phyloP scores from a whole-genome alignment of 345 rosid genomes.

The Brassica juncea region DNA sequence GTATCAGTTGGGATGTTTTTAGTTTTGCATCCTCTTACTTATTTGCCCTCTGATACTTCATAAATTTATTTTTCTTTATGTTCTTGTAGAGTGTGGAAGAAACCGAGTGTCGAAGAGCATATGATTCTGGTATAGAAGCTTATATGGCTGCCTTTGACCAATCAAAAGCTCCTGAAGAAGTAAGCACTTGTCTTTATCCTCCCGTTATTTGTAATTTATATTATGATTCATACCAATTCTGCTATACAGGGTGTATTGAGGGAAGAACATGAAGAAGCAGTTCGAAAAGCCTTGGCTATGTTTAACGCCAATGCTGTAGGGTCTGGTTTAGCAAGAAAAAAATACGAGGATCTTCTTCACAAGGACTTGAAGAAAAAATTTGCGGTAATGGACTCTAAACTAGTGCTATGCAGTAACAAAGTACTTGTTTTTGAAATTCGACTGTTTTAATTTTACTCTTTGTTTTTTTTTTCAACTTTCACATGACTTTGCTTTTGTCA shows the following conservation, averaged over 20 bases:
- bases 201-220: slow-evolving; percentile 16
- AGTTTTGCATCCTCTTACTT: slow-evolving; percentile 5
- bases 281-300: slow-evolving; percentile 62
- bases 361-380: slow-evolving; percentile 79
- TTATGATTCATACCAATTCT: slow-evolving; percentile 39
- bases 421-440: background rate
- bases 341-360: slow-evolving; percentile 80
- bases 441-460: background rate
- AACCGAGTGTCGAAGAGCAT: slow-evolving; percentile 90
- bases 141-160: slow-evolving; percentile 73
- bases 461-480: background rate
- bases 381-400: slow-evolving; percentile 55
- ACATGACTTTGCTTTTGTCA: background rate
- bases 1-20: background rate
- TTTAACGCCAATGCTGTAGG: slow-evolving; percentile 86
- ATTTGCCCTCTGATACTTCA: background rate
- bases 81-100: slow-evolving; percentile 91
- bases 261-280: slow-evolving; percentile 93
- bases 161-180: slow-evolving; percentile 85
- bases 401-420: background rate
- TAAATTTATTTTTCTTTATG: background rate
- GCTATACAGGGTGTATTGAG: slow-evolving; percentile 65
- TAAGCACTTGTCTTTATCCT: slow-evolving; percentile 40
- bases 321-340: slow-evolving; percentile 73
- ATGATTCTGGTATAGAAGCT: slow-evolving; percentile 73